Evolutionary conservation across 1,284 basidiomycete genomes (phyloP).

Genomic region (Ustilago curta): DNA sequence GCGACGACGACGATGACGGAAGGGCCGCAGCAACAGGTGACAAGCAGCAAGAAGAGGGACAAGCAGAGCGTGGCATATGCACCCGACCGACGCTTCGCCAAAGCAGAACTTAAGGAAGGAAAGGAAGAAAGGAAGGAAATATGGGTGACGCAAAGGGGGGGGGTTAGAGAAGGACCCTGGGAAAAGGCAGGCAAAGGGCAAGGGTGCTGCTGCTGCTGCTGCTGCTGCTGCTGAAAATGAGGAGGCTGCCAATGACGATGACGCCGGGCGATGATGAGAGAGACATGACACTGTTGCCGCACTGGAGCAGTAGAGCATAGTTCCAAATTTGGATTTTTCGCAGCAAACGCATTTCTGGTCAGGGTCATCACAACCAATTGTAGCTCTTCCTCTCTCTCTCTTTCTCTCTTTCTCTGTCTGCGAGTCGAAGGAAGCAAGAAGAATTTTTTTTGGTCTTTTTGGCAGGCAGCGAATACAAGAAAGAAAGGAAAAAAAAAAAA

Average conservation of each 20-base stretch:
- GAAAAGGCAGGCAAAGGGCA: neutral
- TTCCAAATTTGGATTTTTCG: constrained; percentile 8
- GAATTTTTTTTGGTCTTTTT: no score
- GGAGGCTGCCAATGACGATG: neutral
- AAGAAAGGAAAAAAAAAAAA: no score
- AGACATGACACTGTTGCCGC: constrained; percentile 5
- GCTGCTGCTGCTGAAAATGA: no score
- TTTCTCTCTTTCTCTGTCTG: no score
- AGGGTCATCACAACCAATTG: neutral
- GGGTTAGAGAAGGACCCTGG: neutral
- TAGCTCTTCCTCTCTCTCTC: no score
- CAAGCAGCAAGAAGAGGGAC: neutral
- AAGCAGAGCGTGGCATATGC: constrained; percentile 4
- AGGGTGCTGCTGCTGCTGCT: neutral
- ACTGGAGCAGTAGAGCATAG: neutral
- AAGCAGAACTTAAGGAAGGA: no score
- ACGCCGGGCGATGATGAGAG: constrained; percentile 4
- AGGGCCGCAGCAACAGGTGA: neutral
- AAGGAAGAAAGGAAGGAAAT: constrained; percentile 3
- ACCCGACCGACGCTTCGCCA: neutral
- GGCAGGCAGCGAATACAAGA: no score
- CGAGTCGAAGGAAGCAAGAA: no score
- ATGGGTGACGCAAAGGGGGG: constrained; percentile 8
- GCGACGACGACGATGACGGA: constrained; percentile 8
- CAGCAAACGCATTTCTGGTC: neutral